Percentiles rank a stretch among this genome's conserved stretches.
Evolutionary conservation across 2,329 filamentous ascomycete genomes (phyloP).

Genomic region (Aaosphaeria pasadenensis): DNA sequence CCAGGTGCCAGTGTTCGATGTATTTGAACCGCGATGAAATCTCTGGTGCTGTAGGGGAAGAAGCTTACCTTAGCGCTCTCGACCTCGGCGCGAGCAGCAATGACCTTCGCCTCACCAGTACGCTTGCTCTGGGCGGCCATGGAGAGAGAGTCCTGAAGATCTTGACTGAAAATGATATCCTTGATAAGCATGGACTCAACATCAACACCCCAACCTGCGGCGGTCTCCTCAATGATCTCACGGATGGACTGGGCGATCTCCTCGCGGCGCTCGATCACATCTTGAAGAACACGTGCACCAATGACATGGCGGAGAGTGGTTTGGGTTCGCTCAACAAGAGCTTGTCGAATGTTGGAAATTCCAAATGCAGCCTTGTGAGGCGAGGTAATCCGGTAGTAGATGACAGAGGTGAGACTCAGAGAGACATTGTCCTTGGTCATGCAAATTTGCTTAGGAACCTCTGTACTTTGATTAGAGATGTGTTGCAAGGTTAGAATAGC

Average conservation of each 20-base stretch:
- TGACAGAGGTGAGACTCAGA: slow-evolving; percentile 88
- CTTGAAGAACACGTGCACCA: slow-evolving; percentile 90
- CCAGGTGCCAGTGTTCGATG: no score
- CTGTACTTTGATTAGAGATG: slow-evolving; percentile 30
- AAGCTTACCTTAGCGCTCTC: slow-evolving; percentile 70
- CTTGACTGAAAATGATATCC: slow-evolving; percentile 95
- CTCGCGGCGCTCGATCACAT: slow-evolving; percentile 97
- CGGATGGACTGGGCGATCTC: slow-evolving; percentile 93
- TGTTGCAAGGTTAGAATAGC: neutral
- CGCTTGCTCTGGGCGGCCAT: slow-evolving; percentile 99
- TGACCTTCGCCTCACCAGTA: slow-evolving; percentile 97
- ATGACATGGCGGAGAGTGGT: slow-evolving; percentile 97
- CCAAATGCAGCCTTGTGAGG: slow-evolving; percentile 98
- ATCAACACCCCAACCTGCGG: slow-evolving; percentile 87
- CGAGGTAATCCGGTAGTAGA: slow-evolving; percentile 96
- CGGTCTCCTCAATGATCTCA: slow-evolving; percentile 97
- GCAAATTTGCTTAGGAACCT: slow-evolving; percentile 94
- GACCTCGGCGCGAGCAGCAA: slow-evolving; percentile 93
- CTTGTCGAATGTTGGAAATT: slow-evolving; percentile 89
- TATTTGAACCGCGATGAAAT: neutral
- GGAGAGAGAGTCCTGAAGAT: slow-evolving; percentile 91
- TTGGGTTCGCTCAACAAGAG: slow-evolving; percentile 96
- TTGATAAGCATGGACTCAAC: slow-evolving; percentile 99
- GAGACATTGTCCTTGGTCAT: slow-evolving; percentile 99
- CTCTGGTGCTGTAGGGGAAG: no score